Conservation (phyloP, 768 basidiomycete genomes). For the Glaciozyma martinii region DNA sequence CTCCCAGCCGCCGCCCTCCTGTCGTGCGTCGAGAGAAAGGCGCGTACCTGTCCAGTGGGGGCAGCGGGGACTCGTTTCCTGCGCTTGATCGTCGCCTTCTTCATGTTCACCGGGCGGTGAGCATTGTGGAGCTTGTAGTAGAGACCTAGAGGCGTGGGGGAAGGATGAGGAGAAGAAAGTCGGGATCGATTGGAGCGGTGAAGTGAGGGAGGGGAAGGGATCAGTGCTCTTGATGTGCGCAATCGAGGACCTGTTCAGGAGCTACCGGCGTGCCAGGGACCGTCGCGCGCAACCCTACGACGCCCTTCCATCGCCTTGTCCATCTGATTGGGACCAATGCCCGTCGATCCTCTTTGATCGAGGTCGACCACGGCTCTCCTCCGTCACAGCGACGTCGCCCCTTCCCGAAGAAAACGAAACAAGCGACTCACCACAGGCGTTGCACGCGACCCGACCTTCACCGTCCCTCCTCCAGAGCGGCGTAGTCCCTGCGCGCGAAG, state of each 20-base stretch:
- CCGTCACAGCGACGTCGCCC: too few relatives aligned
- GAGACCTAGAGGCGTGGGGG: conserved; percentile 52
- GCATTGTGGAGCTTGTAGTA: conserved; percentile 98
- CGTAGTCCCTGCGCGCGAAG: conserved; percentile 38
- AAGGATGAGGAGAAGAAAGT: not conserved
- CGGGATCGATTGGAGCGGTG: not conserved
- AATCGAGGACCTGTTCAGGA: too few relatives aligned
- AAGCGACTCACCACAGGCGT: conserved; percentile 43
- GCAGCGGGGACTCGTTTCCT: conserved; percentile 94
- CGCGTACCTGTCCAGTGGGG: conserved; percentile 16
- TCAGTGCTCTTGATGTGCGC: too few relatives aligned
- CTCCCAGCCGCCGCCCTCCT: not conserved
- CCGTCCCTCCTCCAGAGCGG: conserved; percentile 46
- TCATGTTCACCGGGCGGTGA: conserved; percentile 95
- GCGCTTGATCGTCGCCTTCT: conserved; percentile 97
- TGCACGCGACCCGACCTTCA: conserved; percentile 45
- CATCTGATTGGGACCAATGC: too few relatives aligned
- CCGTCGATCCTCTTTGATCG: too few relatives aligned
- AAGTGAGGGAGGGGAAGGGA: not conserved
- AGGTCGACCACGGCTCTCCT: too few relatives aligned
- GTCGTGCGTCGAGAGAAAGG: not conserved
- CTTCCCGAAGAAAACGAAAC: too few relatives aligned
- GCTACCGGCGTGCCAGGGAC: too few relatives aligned
- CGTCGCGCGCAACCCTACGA: too few relatives aligned
- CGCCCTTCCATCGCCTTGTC: too few relatives aligned